Conservation (phyloP, 805 yeast species). For the Debaryomyces prosopidis region DNA sequence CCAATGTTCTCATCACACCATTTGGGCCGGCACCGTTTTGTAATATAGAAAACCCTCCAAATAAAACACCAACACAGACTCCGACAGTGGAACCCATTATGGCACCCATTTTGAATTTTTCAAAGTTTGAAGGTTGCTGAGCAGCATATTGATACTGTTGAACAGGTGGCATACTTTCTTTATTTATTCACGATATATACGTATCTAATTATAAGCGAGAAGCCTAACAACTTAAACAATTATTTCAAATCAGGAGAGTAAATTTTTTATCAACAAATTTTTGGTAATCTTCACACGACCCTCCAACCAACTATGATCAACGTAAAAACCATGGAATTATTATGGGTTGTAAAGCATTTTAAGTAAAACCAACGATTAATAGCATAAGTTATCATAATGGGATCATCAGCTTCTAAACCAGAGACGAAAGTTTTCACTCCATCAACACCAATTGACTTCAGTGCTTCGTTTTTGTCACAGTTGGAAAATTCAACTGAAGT, state of each 20-base stretch:
- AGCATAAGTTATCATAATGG: conserved; percentile 45
- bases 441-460: conserved; percentile 65
- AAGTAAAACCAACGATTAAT: not conserved
- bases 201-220: not conserved
- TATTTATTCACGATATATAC: too few relatives aligned
- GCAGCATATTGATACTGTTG: conserved; percentile 59
- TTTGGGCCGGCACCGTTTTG: conserved; percentile 98
- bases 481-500: conserved; percentile 61
- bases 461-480: conserved; percentile 61
- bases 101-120: conserved; percentile 97
- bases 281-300: not conserved
- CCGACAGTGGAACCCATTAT: conserved; percentile 94
- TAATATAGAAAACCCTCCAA: conserved; percentile 89
- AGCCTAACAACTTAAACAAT: not conserved
- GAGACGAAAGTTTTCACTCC: conserved; percentile 70
- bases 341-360: not conserved
- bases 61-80: conserved; percentile 89
- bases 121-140: conserved; percentile 81
- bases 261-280: not conserved
- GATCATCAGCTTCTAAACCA: conserved; percentile 59
- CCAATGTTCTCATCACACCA: conserved; percentile 94
- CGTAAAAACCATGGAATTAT: not conserved
- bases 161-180: conserved; percentile 56
- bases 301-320: not conserved
- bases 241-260: not conserved